Conservation (phyloP, 2,329 filamentous ascomycete species). For the Byssochlamys sp. region DNA sequence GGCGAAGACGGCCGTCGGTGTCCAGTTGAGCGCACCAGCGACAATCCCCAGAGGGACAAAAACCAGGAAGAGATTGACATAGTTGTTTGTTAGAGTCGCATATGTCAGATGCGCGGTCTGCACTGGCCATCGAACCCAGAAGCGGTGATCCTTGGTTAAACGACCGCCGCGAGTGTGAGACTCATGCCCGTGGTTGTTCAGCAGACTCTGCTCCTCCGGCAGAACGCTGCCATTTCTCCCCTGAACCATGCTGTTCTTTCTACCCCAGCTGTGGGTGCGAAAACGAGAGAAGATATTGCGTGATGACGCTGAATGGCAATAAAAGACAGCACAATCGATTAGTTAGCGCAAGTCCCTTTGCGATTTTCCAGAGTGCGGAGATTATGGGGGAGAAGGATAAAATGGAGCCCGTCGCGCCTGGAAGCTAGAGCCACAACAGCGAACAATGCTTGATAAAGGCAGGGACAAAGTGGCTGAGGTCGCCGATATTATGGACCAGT, state of each 20-base stretch:
- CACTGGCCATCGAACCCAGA: constrained; percentile 32
- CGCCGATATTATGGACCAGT: not conserved
- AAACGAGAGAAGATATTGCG: constrained; percentile 18
- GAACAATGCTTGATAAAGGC: not conserved
- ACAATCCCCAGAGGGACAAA: constrained; percentile 58
- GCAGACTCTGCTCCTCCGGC: constrained; percentile 25
- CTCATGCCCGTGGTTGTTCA: constrained; percentile 15
- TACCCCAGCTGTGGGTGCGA: constrained; percentile 21
- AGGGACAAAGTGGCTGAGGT: not conserved
- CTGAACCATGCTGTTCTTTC: constrained; percentile 20
- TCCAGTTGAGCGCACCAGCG: constrained; percentile 50
- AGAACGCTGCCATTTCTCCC: constrained; percentile 11
- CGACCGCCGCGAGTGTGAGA: constrained; percentile 10
- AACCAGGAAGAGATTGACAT: constrained; percentile 53
- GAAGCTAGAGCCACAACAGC: not conserved
- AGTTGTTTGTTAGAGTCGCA: constrained; percentile 38
- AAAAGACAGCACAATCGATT: constrained; percentile 1
- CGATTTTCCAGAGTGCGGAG: not conserved
- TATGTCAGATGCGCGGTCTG: constrained; percentile 32
- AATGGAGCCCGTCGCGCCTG: not conserved
- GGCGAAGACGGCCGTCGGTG: constrained; percentile 49
- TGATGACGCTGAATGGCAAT: constrained; percentile 13
- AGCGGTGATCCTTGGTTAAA: constrained; percentile 26
- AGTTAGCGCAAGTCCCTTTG: not conserved
- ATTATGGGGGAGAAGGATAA: not conserved